Conservation (phyloP, 345 rosid genomes). For the Citrus trifoliata region DNA sequence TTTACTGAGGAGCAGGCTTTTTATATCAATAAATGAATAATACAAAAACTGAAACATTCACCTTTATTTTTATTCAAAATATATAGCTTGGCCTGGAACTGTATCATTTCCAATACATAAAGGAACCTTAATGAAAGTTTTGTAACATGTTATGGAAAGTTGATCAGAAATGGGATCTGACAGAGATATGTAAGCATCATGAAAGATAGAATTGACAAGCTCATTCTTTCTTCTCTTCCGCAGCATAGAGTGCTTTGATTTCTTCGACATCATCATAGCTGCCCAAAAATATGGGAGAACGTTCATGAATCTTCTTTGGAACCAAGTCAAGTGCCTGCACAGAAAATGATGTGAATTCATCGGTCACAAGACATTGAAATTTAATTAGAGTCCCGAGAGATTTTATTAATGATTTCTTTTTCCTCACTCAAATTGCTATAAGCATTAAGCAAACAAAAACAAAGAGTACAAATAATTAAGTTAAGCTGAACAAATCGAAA, state of each 20-base stretch:
- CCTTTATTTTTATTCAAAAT: neutral
- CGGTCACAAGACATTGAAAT: neutral
- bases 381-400: neutral
- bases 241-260: slow-evolving; percentile 79
- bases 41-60: neutral
- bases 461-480: neutral
- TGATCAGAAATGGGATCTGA: slow-evolving; percentile 1
- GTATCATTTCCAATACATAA: neutral
- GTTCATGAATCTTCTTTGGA: slow-evolving; percentile 75
- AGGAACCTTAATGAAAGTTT: neutral
- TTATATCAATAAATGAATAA: neutral
- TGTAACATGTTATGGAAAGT: neutral
- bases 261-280: slow-evolving; percentile 94
- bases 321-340: slow-evolving; percentile 82
- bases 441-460: neutral
- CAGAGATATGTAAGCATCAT: neutral
- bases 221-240: slow-evolving; percentile 40
- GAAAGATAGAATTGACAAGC: neutral
- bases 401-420: neutral
- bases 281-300: slow-evolving; percentile 92
- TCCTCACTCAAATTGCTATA: neutral
- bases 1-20: no score
- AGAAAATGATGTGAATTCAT: slow-evolving; percentile 1
- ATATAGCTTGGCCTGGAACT: neutral
- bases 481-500: neutral